Evolutionary conservation across 208 protist species (phyloP), one percentile per base, ranked within the genome.

Genomic region (Trypanosoma rangeli): DNA sequence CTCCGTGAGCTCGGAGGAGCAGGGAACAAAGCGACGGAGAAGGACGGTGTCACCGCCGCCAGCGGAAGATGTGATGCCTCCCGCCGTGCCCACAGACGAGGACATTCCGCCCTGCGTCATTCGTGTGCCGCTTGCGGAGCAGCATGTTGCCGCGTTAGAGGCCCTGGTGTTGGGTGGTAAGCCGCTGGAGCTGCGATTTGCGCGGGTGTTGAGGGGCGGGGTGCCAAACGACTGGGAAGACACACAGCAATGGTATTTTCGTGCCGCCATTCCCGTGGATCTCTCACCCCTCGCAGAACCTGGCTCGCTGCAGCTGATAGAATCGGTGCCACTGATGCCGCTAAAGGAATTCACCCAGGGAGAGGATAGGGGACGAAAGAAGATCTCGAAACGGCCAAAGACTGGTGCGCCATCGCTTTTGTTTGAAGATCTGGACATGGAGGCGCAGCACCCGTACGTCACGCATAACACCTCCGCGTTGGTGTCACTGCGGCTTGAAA

Each of bases 151-250:
- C 15, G 64, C 80, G 56, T 68, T 95, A 10, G 82, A 90, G 60
- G 42, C 65, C 16, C 68, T 90, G 68, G 56, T 93, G 22, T 37
- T 81, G 46, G 35, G 48, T 5, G 79, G 79, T 10, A 61, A 72
- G 58, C 80, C 90, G 53, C 74, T 95, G 46, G 74, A 77, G 68
- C 53, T 94, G 70, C 68, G 58, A 15, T 71, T 96, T 55, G 66
- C 75, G 18, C 92, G 92, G 46, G 76, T 85, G 52, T 76, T 97
- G 65, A 79, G 78, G 53, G 73, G 76, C 33, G 74, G 74, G 48
- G 79, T 74, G n/a, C 87, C 89, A 44, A 52, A 80, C 1, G 89
- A 97, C 20, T 97, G 92, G 92, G 89, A 93, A 60, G 92, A 97
- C 74, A 50, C 81, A 35, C 90, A 92, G 67, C 87, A 90, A 26